phyloP scores from a whole-genome alignment of 441 rosid species.

The Rhodomyrtus psidioides region DNA sequence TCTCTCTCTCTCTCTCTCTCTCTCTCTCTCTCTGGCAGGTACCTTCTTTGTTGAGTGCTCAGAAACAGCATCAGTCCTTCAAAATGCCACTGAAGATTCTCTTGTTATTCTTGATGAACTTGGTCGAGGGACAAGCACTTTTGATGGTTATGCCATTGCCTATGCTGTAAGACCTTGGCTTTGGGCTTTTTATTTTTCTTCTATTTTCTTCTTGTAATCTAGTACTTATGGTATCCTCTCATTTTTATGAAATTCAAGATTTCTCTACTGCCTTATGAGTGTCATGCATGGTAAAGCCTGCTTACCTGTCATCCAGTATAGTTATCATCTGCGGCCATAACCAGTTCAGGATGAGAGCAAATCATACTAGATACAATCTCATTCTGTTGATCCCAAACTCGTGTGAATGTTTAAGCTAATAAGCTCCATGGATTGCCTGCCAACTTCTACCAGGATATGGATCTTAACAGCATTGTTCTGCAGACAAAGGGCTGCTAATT shows the following conservation, averaged over 20 bases:
- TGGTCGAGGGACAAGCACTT: constrained; percentile 98
- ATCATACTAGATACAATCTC: not conserved
- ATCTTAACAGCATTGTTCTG: not conserved
- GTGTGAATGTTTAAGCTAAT: not conserved
- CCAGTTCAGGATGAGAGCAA: not conserved
- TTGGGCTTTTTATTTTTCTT: not conserved
- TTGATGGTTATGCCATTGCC: constrained; percentile 97
- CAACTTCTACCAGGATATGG: not conserved
- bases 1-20: not conserved
- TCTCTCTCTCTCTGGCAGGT: constrained; percentile 25
- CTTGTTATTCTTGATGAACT: constrained; percentile 91
- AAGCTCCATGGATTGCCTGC: not conserved
- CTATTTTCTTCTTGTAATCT: not conserved
- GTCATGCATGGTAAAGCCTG: not conserved
- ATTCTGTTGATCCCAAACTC: not conserved
- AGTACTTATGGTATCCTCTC: not conserved
- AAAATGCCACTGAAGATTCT: constrained; percentile 88
- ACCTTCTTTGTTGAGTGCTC: constrained; percentile 93
- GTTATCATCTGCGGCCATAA: not conserved
- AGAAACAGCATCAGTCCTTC: constrained; percentile 95
- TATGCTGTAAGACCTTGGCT: constrained; percentile 52
- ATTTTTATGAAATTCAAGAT: not conserved
- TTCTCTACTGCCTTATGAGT: not conserved
- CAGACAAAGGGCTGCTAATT: not conserved
- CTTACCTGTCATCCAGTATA: not conserved